These are phyloP conservation scores for Zanthoxylum bungeanum DNA, from an alignment of 345 rosid species.

Conservation along the genomic window DNA sequence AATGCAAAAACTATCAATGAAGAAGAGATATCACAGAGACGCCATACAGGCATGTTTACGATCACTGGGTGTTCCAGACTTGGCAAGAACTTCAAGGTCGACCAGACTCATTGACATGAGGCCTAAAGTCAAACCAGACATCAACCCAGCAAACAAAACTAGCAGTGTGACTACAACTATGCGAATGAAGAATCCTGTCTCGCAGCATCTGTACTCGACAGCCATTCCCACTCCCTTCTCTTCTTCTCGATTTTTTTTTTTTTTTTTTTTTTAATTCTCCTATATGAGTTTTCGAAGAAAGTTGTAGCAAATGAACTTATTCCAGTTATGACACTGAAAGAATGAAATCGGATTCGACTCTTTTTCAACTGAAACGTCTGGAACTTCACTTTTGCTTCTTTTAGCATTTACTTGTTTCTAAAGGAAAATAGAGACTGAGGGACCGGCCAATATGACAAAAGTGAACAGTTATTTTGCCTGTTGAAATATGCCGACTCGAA, in stretches of 20 bases:
- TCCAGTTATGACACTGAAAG: background rate
- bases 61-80: conserved; percentile 53
- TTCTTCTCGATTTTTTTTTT: background rate
- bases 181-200: conserved; percentile 33
- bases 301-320: conserved; percentile 1
- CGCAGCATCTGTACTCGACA: conserved; percentile 52
- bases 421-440: background rate
- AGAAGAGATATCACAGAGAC: background rate
- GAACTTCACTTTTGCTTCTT: background rate
- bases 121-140: conserved; percentile 75
- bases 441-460: background rate
- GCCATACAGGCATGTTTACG: conserved; percentile 45
- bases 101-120: conserved; percentile 73
- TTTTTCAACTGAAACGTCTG: conserved; percentile 3
- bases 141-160: conserved; percentile 60
- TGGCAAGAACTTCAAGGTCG: conserved; percentile 71
- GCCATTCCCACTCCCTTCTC: conserved; percentile 36
- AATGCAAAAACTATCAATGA: background rate
- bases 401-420: background rate
- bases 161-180: conserved; percentile 30
- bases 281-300: background rate
- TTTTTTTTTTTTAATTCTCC: background rate
- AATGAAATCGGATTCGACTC: conserved; percentile 8
- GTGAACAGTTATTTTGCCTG: background rate
- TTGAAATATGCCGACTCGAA: too few species aligned